phyloP scores from a whole-genome alignment of 768 basidiomycete species.

The Boletellus ananiceps region DNA sequence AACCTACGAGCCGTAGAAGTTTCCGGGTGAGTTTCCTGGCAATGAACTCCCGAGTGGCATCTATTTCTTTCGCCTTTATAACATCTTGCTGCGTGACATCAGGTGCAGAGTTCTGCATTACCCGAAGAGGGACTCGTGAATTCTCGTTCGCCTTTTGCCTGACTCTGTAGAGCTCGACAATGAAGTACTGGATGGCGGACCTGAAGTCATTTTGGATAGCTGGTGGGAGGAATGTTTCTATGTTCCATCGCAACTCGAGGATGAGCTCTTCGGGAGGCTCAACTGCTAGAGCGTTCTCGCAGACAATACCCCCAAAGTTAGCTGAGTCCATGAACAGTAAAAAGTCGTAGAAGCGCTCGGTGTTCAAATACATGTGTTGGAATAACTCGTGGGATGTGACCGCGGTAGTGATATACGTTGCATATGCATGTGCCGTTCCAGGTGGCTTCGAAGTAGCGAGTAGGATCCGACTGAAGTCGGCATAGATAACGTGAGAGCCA shows the following conservation, averaged over 20 bases:
- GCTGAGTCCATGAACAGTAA: conserved; percentile 94
- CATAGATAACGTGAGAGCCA: conserved; percentile 89
- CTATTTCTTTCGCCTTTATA: conserved; percentile 64
- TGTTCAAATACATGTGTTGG: conserved; percentile 83
- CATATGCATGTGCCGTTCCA: conserved; percentile 91
- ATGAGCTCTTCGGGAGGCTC: conserved; percentile 66
- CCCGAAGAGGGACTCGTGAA: conserved; percentile 65
- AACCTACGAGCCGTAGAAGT: conserved; percentile 65
- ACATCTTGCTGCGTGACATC: conserved; percentile 64
- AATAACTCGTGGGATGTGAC: conserved; percentile 94
- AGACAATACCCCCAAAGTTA: conserved; percentile 88
- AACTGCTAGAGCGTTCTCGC: conserved; percentile 66
- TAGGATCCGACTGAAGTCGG: conserved; percentile 86
- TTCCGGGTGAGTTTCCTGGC: conserved; percentile 74
- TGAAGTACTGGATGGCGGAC: conserved; percentile 70
- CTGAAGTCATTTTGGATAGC: conserved; percentile 77
- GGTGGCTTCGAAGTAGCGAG: conserved; percentile 95
- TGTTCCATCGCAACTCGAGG: conserved; percentile 90
- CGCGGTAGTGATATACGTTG: conserved; percentile 90
- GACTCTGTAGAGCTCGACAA: conserved; percentile 77
- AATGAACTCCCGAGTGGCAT: conserved; percentile 71
- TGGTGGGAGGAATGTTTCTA: conserved; percentile 80
- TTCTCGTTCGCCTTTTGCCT: conserved; percentile 58
- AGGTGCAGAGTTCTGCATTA: conserved; percentile 60
- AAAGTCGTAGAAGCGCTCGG: conserved; percentile 89